Base-by-base conservation (phyloP, 129 eudicot species). In the Rutidosis leptorrhynchoides region DNA sequence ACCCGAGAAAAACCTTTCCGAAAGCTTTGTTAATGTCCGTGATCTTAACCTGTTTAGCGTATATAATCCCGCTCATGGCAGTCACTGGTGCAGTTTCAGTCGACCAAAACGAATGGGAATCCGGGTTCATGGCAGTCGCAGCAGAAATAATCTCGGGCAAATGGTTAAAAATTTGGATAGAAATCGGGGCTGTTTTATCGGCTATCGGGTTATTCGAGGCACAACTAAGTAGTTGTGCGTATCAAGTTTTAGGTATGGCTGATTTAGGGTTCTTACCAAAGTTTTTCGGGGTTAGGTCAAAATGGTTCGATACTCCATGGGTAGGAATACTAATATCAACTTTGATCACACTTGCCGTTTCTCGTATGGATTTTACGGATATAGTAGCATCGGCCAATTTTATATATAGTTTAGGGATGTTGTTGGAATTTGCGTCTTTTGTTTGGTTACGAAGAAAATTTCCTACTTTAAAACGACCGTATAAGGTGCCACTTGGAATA, bases 221-320 rank as follows among this genome's bases (percentile, higher is more conserved):
- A 0, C 75, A 71, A 24, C 28, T 84, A 51, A 84, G 86, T 61
- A 78, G 83, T 40, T 61, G 90, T 37, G 74, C 90, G 9, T 84
- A 74, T 42, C 90, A 84, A 32, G 54, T 81, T 20, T 29, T 66
- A 19, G 90, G 90, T 17, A 84, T 84, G 90, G 81, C 86, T 9
- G 86, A 84, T 59, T 35, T 78, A 21, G 90, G 79, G 0, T 25
- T 81, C 29, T 46, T 84, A 75, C 90, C 90, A 0, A 78, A 74
- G 62, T 78, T 81, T 10, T 84, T 74, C 16, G 72, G 64, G 3
- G 2, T 51, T 8, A 56, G 90, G 43, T 84, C 86, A 1, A 84
- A 68, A 21, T 81, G 81, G 81, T 84, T 84, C 25, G 60, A 71
- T 6, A 83, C 88, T n/a, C 88, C 88, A 29, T 83, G 88, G 88